Conservation (phyloP, 805 yeast genomes). For the Metschnikowia matae region DNA sequence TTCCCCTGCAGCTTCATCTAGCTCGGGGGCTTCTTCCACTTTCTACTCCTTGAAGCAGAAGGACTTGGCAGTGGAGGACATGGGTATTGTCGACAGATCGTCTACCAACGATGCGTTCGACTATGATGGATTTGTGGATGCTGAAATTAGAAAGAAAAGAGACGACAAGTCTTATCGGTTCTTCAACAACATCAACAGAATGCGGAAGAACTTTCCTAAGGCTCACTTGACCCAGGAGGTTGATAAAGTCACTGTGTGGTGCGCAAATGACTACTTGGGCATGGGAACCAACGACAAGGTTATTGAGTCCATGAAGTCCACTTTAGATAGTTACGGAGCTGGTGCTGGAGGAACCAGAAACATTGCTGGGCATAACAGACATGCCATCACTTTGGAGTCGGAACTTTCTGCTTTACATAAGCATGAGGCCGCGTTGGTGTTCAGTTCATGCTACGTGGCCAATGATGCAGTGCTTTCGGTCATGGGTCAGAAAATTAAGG, state of each 20-base stretch:
- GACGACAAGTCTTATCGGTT: slow-evolving; percentile 89
- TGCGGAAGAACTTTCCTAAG: slow-evolving; percentile 88
- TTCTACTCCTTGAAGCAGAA: slow-evolving; percentile 30
- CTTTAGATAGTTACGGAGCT: slow-evolving; percentile 87
- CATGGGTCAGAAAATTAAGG: slow-evolving; percentile 85
- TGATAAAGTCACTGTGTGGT: slow-evolving; percentile 97
- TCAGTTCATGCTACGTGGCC: slow-evolving; percentile 93
- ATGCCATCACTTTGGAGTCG: slow-evolving; percentile 83
- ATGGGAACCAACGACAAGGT: slow-evolving; percentile 83
- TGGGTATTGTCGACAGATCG: slow-evolving; percentile 24
- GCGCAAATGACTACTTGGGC: slow-evolving; percentile 95
- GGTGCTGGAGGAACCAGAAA: slow-evolving; percentile 99
- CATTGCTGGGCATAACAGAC: slow-evolving; percentile 94
- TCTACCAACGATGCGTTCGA: slow-evolving; percentile 59
- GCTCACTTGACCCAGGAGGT: slow-evolving; percentile 77
- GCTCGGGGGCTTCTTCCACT: slow-evolving; percentile 27
- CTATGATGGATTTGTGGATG: slow-evolving; percentile 63
- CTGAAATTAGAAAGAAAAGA: slow-evolving; percentile 70
- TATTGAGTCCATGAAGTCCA: slow-evolving; percentile 67
- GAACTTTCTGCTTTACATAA: slow-evolving; percentile 88
- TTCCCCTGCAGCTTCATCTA: slow-evolving; percentile 27
- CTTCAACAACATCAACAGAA: slow-evolving; percentile 94
- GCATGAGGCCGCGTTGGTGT: slow-evolving; percentile 92
- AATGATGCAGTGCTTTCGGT: slow-evolving; percentile 92
- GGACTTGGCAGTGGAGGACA: slow-evolving; percentile 22